These are phyloP conservation scores for Rhodotorula diobovata DNA, from an alignment of 768 basidiomycete species.

Conservation along the genomic window DNA sequence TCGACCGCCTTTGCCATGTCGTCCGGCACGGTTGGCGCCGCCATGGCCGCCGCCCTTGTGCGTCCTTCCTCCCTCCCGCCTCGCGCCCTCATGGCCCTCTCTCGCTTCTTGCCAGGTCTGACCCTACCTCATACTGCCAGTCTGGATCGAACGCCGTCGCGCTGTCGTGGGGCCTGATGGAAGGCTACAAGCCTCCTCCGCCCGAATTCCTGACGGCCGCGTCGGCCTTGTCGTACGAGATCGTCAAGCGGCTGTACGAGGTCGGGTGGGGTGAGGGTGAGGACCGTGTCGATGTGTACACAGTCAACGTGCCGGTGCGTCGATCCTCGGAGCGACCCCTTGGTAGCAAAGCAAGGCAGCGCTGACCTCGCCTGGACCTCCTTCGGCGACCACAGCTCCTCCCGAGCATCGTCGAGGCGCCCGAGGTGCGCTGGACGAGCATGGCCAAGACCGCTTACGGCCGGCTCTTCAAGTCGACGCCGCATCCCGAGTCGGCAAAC, in stretches of 20 bases:
- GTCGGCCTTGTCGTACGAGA: conserved; percentile 43
- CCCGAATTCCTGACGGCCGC: conserved; percentile 42
- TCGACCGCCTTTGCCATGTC: conserved; percentile 49
- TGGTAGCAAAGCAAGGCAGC: no score
- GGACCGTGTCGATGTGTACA: conserved; percentile 35
- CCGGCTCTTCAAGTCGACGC: conserved; percentile 46
- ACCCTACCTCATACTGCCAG: no score
- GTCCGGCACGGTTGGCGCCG: conserved; percentile 50
- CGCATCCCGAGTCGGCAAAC: neutral
- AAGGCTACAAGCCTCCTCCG: conserved; percentile 41
- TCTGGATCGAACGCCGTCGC: conserved; percentile 47
- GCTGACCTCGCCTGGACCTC: conserved; percentile 29
- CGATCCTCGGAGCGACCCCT: neutral
- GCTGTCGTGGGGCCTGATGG: conserved; percentile 48
- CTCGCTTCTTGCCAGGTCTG: no score
- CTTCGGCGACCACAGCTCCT: conserved; percentile 44
- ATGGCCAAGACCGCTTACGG: conserved; percentile 48
- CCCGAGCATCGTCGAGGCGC: conserved; percentile 41
- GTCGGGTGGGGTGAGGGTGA: conserved; percentile 46
- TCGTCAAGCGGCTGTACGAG: conserved; percentile 44
- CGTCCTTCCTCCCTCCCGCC: no score
- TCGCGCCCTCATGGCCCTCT: no score
- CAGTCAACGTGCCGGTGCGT: conserved; percentile 33
- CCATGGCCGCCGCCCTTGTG: conserved; percentile 45
- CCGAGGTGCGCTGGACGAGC: conserved; percentile 46